Conservation (phyloP, 352 stramenopile genomes). For the Globisporangium echinulatum region DNA sequence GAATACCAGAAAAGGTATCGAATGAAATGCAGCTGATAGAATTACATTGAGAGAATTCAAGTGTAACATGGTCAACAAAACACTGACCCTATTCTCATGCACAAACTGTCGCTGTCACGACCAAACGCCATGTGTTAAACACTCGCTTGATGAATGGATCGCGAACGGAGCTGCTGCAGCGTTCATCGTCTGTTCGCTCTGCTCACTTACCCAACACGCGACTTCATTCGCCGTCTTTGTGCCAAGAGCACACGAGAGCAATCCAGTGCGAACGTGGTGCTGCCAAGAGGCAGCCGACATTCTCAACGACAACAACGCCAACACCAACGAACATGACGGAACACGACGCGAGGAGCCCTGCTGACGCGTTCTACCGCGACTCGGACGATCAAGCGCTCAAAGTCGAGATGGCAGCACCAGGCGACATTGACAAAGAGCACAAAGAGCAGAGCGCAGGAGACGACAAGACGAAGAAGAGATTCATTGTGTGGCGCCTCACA, state of each 20-base stretch:
- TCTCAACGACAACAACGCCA: slow-evolving; percentile 3
- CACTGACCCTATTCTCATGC: too few species aligned
- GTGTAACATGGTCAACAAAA: too few species aligned
- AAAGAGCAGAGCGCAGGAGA: slow-evolving; percentile 8
- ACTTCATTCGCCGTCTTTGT: slow-evolving; percentile 12
- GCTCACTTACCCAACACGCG: neutral
- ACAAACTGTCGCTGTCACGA: too few species aligned
- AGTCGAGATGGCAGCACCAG: slow-evolving; percentile 20
- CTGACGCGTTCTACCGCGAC: slow-evolving; percentile 7
- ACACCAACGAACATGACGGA: neutral
- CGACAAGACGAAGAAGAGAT: slow-evolving; percentile 16
- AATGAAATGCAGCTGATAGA: too few species aligned
- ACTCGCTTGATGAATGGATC: too few species aligned
- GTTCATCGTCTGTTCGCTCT: neutral
- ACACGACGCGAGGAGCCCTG: slow-evolving; percentile 2
- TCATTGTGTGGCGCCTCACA: slow-evolving; percentile 48
- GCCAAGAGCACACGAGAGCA: slow-evolving; percentile 3
- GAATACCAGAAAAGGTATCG: too few species aligned
- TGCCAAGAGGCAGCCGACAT: neutral
- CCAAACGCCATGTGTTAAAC: too few species aligned
- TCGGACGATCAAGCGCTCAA: slow-evolving; percentile 15
- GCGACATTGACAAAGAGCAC: slow-evolving; percentile 31
- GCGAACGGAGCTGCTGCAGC: too few species aligned
- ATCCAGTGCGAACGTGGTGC: neutral
- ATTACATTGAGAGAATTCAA: too few species aligned